These are phyloP conservation scores for Colletotrichum tabaci DNA, from an alignment of 2,329 filamentous ascomycete species.

Conservation along the genomic window DNA sequence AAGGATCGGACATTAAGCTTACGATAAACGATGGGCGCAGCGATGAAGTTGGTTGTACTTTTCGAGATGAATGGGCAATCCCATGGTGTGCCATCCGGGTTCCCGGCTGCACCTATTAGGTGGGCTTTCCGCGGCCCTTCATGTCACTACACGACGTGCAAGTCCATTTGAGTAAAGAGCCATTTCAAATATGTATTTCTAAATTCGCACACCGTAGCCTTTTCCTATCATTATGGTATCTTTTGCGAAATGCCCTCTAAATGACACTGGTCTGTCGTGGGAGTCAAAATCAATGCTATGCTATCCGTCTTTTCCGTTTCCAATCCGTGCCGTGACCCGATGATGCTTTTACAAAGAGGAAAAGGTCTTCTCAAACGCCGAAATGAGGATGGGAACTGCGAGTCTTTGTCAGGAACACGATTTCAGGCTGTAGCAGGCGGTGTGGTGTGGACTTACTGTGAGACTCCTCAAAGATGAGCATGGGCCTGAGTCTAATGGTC, in stretches of 20 bases:
- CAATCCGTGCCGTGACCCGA: constrained; percentile 8
- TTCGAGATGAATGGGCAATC: too few species aligned
- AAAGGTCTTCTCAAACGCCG: constrained; percentile 82
- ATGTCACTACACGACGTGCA: not conserved
- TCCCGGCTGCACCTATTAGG: too few species aligned
- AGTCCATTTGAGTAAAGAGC: too few species aligned
- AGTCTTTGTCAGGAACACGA: not conserved
- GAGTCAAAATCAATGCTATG: constrained; percentile 29
- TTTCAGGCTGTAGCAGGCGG: rapidly evolving
- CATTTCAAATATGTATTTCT: not conserved
- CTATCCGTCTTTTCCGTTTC: constrained; percentile 9
- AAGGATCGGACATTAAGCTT: not conserved
- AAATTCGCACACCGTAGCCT: not conserved
- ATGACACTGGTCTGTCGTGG: not conserved
- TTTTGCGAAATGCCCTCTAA: not conserved
- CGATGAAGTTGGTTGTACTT: not conserved
- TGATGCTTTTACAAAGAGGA: constrained; percentile 52
- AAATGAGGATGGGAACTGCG: constrained; percentile 73
- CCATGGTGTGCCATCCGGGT: too few species aligned
- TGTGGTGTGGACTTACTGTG: constrained; percentile 60
- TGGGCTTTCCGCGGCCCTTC: too few species aligned
- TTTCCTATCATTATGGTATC: constrained; percentile 35
- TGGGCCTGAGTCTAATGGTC: constrained; percentile 82
- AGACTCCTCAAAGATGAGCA: constrained; percentile 84
- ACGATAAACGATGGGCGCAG: not conserved